Base-by-base conservation (phyloP, 495 filamentous ascomycete species). In the Podospora tetraspora region DNA sequence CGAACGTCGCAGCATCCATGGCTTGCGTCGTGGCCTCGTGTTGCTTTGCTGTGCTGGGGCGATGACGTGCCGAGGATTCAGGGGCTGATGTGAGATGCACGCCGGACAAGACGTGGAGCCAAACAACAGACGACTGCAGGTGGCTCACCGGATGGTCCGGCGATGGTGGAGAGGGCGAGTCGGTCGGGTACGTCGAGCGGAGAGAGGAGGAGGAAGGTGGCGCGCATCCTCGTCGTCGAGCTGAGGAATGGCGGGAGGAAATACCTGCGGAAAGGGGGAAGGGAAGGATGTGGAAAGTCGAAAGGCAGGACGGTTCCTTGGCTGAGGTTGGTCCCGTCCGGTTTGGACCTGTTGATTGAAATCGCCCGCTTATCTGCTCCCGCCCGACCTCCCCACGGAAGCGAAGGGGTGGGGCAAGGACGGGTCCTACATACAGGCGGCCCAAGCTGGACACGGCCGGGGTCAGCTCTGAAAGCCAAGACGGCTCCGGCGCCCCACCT, bases 1-100 rank as follows among this genome's bases (percentile, higher is more conserved):
- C 58, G 13, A 66, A 58, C 7, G 43, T 30, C 10, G 10, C 34
- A 1, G 29, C 65, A 10, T 66, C 64, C 64, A 66, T 66, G 52
- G 22, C 32, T 52, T 59, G 27, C 19, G 25, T 27, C 64, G 21
- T 32, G 43, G 27, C 8, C 16, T 1, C 22, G 11, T 34, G 29
- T 9, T 34, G 29, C 27, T 5, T 9, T 34, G 32, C 32, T 34
- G 32, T 34, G 43, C 43, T 52, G 43, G 9, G 43, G 8, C 32
- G 16, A 52, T 52, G 43, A 52, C 43, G 43, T 52, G 43, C 43
- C 16, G 43, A 52, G 43, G 43, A 52, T 52, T 52, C 43, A 52
- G 43, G 43, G 43, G 43, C 19, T 52, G 43, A 52, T n/a, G 43
- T 19, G 32, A 10, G 32, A 34, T 34, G 29, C 9, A 30, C 29